Conservation (phyloP, 169 alveolate species). For the Eimeria tenella region DNA sequence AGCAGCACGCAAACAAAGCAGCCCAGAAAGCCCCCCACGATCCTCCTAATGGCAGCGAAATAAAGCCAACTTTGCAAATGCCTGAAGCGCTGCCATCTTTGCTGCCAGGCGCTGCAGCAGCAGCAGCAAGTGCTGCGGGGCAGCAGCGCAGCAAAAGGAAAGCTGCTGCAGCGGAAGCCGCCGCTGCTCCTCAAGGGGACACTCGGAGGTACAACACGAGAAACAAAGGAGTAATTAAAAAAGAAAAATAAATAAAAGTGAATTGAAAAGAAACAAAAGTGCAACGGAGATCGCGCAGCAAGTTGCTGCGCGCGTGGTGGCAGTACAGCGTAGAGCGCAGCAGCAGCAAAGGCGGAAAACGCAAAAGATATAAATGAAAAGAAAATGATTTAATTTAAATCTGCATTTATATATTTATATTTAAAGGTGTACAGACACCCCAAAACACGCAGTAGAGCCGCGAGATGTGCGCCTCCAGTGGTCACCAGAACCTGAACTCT, state of each 20-base stretch:
- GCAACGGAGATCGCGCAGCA: background rate
- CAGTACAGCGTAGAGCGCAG: background rate
- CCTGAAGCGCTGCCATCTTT: background rate
- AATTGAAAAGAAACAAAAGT: background rate
- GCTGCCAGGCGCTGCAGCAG: background rate
- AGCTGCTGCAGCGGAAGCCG: background rate
- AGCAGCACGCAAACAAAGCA: background rate
- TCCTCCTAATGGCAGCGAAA: too few species aligned
- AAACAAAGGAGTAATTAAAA: conserved; percentile 1
- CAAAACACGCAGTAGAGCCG: too few species aligned
- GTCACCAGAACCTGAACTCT: background rate
- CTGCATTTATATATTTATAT: too few species aligned
- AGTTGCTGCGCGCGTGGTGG: background rate
- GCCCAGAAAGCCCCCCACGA: background rate
- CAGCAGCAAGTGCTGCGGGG: background rate
- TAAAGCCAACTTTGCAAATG: too few species aligned
- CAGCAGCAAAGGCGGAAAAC: background rate
- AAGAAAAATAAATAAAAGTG: background rate
- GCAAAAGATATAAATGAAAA: background rate
- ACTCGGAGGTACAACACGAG: background rate
- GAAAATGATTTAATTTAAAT: too few species aligned
- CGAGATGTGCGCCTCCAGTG: too few species aligned
- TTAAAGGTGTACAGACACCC: too few species aligned
- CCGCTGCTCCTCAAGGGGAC: background rate
- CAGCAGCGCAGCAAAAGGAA: background rate